phyloP scores from a whole-genome alignment of 495 filamentous ascomycete genomes.

The Trypethelium eluteriae region DNA sequence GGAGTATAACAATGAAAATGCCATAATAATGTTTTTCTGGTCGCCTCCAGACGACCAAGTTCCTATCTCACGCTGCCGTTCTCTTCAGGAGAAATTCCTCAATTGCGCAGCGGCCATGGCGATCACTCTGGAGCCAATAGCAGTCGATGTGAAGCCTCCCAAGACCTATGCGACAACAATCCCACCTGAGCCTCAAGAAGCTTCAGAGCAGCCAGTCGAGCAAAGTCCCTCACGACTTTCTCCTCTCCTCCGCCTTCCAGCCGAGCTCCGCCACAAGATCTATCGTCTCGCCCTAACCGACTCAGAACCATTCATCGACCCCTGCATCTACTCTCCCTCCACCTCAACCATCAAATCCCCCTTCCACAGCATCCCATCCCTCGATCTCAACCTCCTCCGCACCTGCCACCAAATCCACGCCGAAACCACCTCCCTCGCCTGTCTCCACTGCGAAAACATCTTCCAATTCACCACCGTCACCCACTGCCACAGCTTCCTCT shows the following conservation, averaged over 20 bases:
- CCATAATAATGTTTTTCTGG: not conserved
- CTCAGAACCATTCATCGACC: conserved; percentile 18
- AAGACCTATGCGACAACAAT: not conserved
- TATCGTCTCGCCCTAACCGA: conserved; percentile 20
- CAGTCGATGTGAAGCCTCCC: not conserved
- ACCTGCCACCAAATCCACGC: conserved; percentile 23
- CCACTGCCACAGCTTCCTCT: conserved; percentile 17
- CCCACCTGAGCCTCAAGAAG: not conserved
- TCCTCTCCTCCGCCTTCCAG: conserved; percentile 23
- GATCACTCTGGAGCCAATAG: conserved; percentile 12
- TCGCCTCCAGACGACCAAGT: not conserved
- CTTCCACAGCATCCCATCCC: conserved; percentile 12
- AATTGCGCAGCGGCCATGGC: not conserved
- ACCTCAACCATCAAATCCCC: conserved; percentile 3
- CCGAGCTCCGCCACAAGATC: conserved; percentile 25
- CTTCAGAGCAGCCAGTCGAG: not conserved
- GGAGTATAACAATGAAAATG: not conserved
- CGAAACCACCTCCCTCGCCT: conserved; percentile 14
- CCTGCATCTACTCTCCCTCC: conserved; percentile 1
- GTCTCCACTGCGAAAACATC: conserved; percentile 19
- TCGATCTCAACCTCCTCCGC: conserved; percentile 18
- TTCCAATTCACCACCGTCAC: conserved; percentile 25
- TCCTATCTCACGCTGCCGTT: no score
- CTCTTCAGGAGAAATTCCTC: not conserved
- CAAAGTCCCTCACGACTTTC: conserved; percentile 18